Evolutionary conservation across 495 filamentous ascomycete genomes (phyloP), one percentile per base, ranked within the genome.

Genomic region (Daldinia decipiens): DNA sequence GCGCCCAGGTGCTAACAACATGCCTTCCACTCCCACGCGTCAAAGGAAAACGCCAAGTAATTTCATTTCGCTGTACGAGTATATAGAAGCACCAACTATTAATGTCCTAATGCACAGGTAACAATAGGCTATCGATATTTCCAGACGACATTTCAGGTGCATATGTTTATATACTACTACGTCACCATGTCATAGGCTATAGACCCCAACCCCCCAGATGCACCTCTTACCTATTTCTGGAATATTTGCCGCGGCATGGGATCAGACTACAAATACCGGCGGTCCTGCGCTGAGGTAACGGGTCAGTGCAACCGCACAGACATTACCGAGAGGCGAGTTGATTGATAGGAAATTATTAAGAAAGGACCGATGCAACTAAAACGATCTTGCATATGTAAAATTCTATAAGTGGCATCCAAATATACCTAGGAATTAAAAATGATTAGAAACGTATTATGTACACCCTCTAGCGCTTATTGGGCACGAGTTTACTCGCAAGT

Each of bases 271-370:
- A 62, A 71, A 71, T 71, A 67, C 68, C 68, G 62, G 67, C 36
- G 43, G 31, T 8, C 58, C 50, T 71, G 59, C 68, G 65, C n/a
- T 56, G n/a, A n/a, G n/a, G 39, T 50, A 56, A 31, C 45, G 19
- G 52, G 21, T 71, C 68, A 62, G 68, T 50, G 24, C 68, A 58
- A 36, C 68, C 68, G 68, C 67, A 32, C 38, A 51, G 26, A 69
- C 68, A 39, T 65, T 70, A 65, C 68, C 38, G 55, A 54, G 55
- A 21, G 19, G 38, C 19, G 5, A 56, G n/a, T 34, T 29, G 26
- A 15, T 29, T 53, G 24, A 12, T 24, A 24, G 26, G 17, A 50
- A 27, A 31, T 36, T 34, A 63, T 54, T 54, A 62, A 39, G 53
- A 21, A 59, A 38, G 58, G 43, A 62, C 52, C 27, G 24, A 65